Evolutionary conservation across 108 stramenopile genomes (phyloP), one percentile per base, ranked within the genome.

Genomic region (Conticribra guillardii): DNA sequence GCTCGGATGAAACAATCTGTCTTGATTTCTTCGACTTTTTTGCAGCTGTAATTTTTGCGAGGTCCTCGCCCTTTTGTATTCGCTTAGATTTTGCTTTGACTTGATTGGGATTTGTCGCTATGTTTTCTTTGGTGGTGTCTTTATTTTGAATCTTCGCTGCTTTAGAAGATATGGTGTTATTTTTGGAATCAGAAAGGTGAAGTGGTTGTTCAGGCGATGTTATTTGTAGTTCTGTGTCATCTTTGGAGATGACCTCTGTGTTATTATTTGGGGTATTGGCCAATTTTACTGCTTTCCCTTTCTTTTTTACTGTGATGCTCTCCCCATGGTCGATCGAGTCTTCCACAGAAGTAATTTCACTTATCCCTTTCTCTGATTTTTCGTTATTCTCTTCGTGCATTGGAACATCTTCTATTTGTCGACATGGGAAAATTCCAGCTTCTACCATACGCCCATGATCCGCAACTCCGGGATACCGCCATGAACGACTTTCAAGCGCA

Each of bases 401-500:
- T 15, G 28, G 33, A 23, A 50, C 64, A n/a, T 74, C 16, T 14
- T 50, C 54, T 26, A 48, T 49, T 0, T n/a, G n/a, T n/a, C n/a
- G n/a, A n/a, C 22, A 5, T 31, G 47, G 45, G 44, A 82, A 82
- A 37, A 82, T 49, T 23, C 81, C 78, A 11, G 63, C 51, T 19
- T 47, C 50, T 14, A 82, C 37, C 84, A 85, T 85, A 0, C 49
- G 50, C n/a, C 49, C 65, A 68, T 85, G 84, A 63, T 80, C 74
- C 2, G 60, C 68, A 30, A 73, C 34, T 31, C 80, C 84, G 16
- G 66, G 71, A 72, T 32, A 37, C 45, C 71, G 53, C 89, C 89
- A 93, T 3, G 60, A 44, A 11, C 82, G 75, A 81, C 89, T 90
- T 27, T 60, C 26, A 14, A 24, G 31, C 11, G 91, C 91, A 69